phyloP scores from a whole-genome alignment of 495 filamentous ascomycete species.

The Penicillium waksmanii region DNA sequence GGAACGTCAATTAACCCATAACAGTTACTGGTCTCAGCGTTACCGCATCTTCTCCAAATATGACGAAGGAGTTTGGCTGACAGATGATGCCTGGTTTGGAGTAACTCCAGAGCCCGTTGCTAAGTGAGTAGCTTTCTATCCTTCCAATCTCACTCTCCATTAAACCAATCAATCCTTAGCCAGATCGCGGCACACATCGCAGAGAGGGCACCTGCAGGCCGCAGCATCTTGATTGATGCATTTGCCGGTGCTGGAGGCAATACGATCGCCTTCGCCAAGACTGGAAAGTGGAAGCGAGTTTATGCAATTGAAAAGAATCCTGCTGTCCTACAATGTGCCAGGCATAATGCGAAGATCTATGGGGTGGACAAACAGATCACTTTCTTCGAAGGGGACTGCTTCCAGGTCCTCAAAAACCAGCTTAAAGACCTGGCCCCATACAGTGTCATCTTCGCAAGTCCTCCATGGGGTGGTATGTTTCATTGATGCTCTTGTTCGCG shows the following conservation, averaged over 20 bases:
- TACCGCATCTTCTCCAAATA: constrained; percentile 82
- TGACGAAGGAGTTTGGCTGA: constrained; percentile 85
- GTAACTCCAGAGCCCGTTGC: constrained; percentile 93
- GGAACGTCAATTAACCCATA: constrained; percentile 20
- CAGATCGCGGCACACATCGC: constrained; percentile 78
- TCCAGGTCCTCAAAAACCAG: constrained; percentile 59
- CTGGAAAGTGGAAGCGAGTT: constrained; percentile 73
- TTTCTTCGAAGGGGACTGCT: constrained; percentile 84
- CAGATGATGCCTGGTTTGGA: constrained; percentile 91
- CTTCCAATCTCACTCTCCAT: background rate
- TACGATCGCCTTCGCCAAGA: constrained; percentile 87
- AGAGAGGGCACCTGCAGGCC: constrained; percentile 51
- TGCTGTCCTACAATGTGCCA: constrained; percentile 78
- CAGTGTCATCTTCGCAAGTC: constrained; percentile 83
- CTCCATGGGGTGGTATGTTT: constrained; percentile 85
- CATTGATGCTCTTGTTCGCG: background rate
- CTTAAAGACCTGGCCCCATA: constrained; percentile 52
- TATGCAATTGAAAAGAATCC: constrained; percentile 87
- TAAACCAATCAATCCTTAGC: constrained; percentile 41
- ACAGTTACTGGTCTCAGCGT: constrained; percentile 86
- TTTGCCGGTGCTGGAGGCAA: constrained; percentile 95
- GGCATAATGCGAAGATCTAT: constrained; percentile 89
- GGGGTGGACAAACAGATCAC: constrained; percentile 78
- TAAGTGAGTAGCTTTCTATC: constrained; percentile 52
- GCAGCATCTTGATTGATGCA: constrained; percentile 72